These are phyloP conservation scores for Xanthoconium purpureum DNA, from an alignment of 768 basidiomycete genomes.

Conservation along the genomic window DNA sequence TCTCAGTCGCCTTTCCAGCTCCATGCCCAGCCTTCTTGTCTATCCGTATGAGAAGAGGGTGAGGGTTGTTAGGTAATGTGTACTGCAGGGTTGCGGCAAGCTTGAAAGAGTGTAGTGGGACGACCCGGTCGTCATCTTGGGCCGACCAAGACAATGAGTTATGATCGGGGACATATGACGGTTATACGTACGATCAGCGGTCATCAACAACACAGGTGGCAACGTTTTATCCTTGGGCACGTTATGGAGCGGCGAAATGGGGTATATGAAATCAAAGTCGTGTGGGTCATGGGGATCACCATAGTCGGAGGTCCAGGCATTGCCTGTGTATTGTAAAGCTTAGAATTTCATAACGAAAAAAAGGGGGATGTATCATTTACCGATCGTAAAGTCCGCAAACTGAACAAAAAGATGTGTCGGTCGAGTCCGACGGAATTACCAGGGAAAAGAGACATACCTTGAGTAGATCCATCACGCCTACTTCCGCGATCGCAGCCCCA, in stretches of 20 bases:
- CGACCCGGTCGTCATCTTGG: slow-evolving; percentile 82
- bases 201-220: slow-evolving; percentile 72
- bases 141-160: slow-evolving; percentile 2
- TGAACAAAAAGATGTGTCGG: slow-evolving; percentile 22
- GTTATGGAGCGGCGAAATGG: slow-evolving; percentile 79
- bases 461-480: slow-evolving; percentile 77
- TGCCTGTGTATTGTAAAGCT: slow-evolving; percentile 38
- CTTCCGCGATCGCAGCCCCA: slow-evolving; percentile 78
- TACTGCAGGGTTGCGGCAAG: slow-evolving; percentile 76
- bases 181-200: slow-evolving; percentile 70
- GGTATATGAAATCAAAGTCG: slow-evolving; percentile 83
- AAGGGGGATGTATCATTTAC: slow-evolving; percentile 30
- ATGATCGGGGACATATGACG: background rate
- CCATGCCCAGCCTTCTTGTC: slow-evolving; percentile 82
- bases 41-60: slow-evolving; percentile 73
- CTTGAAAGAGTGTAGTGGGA: slow-evolving; percentile 84
- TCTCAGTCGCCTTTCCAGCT: slow-evolving; percentile 72
- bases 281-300: slow-evolving; percentile 70
- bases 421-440: background rate
- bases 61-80: slow-evolving; percentile 55
- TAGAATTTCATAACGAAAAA: slow-evolving; percentile 5
- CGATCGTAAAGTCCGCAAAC: slow-evolving; percentile 78
- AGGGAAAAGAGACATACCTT: slow-evolving; percentile 44
- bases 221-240: slow-evolving; percentile 57
- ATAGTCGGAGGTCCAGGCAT: slow-evolving; percentile 78